Percentiles rank a stretch among this genome's conserved stretches.
These are phyloP conservation scores for Eucalyptus caleyi DNA, from an alignment of 345 rosid genomes.

Conservation along the genomic window DNA sequence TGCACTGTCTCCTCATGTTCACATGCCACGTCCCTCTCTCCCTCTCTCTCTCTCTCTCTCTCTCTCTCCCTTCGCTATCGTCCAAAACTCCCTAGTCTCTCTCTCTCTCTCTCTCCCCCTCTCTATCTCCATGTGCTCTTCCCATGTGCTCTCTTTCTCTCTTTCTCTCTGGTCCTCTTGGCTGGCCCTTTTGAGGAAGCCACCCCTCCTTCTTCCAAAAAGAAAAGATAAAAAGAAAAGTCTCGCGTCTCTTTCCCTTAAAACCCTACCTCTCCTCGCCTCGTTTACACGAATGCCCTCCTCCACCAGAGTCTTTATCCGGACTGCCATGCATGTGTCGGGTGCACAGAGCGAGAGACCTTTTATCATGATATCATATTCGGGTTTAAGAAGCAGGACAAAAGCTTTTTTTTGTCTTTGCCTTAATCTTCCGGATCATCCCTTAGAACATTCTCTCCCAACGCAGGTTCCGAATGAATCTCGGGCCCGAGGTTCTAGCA, in stretches of 20 bases:
- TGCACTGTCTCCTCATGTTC: constrained; percentile 24
- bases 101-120: not conserved
- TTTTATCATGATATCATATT: not conserved
- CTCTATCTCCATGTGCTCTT: not conserved
- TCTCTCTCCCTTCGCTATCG: not conserved
- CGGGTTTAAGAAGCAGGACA: not conserved
- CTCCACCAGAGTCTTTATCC: not conserved
- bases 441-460: not conserved
- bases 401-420: not conserved
- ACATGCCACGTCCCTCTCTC: not conserved
- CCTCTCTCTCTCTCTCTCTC: not conserved
- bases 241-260: constrained; percentile 24
- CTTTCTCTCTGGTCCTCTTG: not conserved
- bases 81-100: not conserved
- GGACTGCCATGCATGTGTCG: not conserved
- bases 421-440: not conserved
- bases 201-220: not conserved
- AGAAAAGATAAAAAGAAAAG: not conserved
- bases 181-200: not conserved
- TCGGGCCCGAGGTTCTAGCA: not conserved
- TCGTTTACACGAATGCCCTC: not conserved
- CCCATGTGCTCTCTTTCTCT: not conserved
- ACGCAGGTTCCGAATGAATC: not conserved
- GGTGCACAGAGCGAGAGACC: not conserved
- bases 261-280: not conserved